Evolutionary conservation across 1,139 yeast species (phyloP), one percentile per base, ranked within the genome.

Genomic region (Neolecta irregularis): DNA sequence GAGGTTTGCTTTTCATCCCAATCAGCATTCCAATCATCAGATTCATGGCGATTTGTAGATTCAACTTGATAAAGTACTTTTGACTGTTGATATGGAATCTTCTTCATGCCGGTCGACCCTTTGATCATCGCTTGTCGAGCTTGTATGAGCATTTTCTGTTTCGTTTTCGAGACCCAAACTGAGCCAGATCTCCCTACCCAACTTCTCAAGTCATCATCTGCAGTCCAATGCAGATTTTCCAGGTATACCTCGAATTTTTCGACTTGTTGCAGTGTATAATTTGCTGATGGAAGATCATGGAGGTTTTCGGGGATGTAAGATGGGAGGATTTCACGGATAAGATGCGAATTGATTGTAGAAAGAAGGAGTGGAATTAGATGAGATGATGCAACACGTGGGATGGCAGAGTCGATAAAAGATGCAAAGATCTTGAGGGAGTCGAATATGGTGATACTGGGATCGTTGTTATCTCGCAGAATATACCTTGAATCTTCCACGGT

Each of bases 331-430:
- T 28, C 31, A 4, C 22, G 20, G 11, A 8, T 16, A 12, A 28
- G 22, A 16, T 6, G 5, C 6, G 31, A 28, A 12, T 28, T 23
- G 20, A 28, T 28, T 16, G 12, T 28, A 7, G 31, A 16, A 28
- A 28, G 22, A 28, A 28, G 31, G 8, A 20, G 15, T 28, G 12
- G 20, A 13, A 17, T 7, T 28, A 28, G 22, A 28, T 16, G 15
- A 4, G 15, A 28, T 16, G 22, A 16, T 9, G 22, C 9, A 3
- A 16, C 13, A 28, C 24, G 22, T 15, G 31, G 31, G 13, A 28
- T 20, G 20, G 21, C 31, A 12, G 20, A 20, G 6, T 28, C 31
- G 20, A 28, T 28, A 28, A 28, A 28, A 16, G 20, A 20, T 20
- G 22, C 9, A 20, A 28, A 16, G 20, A 15, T 7, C 6, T 20